Base-by-base conservation (phyloP, 1,139 yeast genomes). In the Taphrina communis region DNA sequence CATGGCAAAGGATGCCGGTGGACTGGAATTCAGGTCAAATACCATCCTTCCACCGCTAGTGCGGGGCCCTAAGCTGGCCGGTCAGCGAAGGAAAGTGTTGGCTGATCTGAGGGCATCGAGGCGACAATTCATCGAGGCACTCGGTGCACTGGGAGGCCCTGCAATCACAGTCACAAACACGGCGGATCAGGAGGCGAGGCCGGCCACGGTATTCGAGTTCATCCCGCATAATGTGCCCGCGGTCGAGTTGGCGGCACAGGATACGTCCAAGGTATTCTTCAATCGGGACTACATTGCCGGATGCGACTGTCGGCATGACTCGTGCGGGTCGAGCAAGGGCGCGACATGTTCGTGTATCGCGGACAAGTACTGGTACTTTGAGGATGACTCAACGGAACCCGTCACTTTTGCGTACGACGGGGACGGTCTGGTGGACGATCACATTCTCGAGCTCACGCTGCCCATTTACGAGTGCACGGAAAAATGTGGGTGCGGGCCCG, bases 401-500 rank as follows among this genome's bases (percentile, higher is more conserved):
- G 56, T 44, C 46, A 14, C 19, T 31, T 68, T 68, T 38, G 68
- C 70, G 12, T 68, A 68, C 58, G 59, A 65, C 42, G 46, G 36
- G 12, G 38, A 68, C 14, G 70, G 70, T 17, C 38, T 70, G 25
- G 55, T 68, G 12, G 19, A 36, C 65, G 60, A 11, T 42, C 41
- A 31, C 52, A 57, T 55, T 36, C 60, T 46, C 14, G 60, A 53
- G 14, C 25, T 6, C 42, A 38, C 58, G 38, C 52, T 53, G 17
- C 60, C 65, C 14, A 68, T 68, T 14, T 68, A 68, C 58, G 70
- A 68, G 52, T 68, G 70, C 42, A 68, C 63, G 31, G 62, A 57
- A 41, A 56, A 55, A 41, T 68, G 70, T 31, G 69, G 59, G 19
- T 68, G 70, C 39, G 44, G 60, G 11, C 41, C 41, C n/a, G 44